Evolutionary conservation across 2,329 filamentous ascomycete genomes (phyloP).

Genomic region (Chaetomiaceae sp.): DNA sequence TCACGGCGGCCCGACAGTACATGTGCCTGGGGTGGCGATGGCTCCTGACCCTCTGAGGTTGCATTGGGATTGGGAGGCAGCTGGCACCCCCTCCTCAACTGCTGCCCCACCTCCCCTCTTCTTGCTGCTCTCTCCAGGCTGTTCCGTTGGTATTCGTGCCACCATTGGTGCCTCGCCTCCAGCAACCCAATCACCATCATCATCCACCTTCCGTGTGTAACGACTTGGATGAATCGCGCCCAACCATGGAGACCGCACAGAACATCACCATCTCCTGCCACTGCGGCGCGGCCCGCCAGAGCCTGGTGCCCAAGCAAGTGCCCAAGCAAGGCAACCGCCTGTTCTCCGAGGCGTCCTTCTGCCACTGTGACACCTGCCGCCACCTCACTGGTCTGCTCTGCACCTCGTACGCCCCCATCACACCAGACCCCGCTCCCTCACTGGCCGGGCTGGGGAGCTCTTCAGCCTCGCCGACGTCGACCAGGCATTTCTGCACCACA

Average conservation of each 20-base stretch:
- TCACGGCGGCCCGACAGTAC: too few species aligned
- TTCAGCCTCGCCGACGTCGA: constrained; percentile 12
- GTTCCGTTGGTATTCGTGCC: too few species aligned
- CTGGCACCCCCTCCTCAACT: too few species aligned
- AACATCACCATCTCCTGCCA: constrained; percentile 27
- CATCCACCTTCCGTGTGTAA: too few species aligned
- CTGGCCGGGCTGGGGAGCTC: constrained; percentile 19
- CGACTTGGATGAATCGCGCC: too few species aligned
- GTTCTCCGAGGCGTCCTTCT: constrained; percentile 19
- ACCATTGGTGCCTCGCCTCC: too few species aligned
- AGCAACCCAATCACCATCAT: too few species aligned
- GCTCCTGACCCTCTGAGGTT: too few species aligned
- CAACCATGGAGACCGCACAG: not conserved
- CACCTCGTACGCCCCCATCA: constrained; percentile 35
- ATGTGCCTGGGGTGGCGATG: too few species aligned
- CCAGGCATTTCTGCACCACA: constrained; percentile 35
- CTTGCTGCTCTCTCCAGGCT: too few species aligned
- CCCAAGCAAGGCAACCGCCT: not conserved
- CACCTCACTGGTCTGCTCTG: constrained; percentile 34
- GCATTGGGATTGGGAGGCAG: too few species aligned
- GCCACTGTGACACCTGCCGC: constrained; percentile 29
- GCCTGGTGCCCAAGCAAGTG: constrained; percentile 1
- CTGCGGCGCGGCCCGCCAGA: constrained; percentile 20
- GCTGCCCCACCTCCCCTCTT: too few species aligned
- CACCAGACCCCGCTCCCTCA: constrained; percentile 9